Base-by-base conservation (phyloP, 441 rosid genomes). In the Syzygium malaccense region DNA sequence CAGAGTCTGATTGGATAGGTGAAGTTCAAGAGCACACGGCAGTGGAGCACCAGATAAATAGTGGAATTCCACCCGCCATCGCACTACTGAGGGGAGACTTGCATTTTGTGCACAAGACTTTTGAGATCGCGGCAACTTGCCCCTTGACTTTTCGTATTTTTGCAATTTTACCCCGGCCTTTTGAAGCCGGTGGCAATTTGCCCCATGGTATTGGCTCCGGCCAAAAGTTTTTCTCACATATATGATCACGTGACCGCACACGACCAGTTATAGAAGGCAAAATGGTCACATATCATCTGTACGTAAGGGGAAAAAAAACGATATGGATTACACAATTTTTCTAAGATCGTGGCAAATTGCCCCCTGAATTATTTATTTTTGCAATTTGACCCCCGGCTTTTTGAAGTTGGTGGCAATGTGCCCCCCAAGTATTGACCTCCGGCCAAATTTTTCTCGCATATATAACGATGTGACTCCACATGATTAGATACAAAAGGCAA, bases 181-280 rank as follows among this genome's bases (percentile, higher is more conserved):
- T 5, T 7, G 14, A 71, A 37, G 28, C 6, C 1, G 83, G 8
- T 3, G 49, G 28, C 49, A 20, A 71, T 20, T 2, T 19, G 62
- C 3, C 66, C 66, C 57, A 23, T 5, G 26, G 83, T 20, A 41
- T 41, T 37, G 17, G 2, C 48, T 13, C 51, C 53, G 12, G 28
- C 2, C 28, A 0, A 41, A 41, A 6, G 7, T 37, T 4, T 12
- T 41, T 41, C 3, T 41, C 0, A 2, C 80, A 3, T 23, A 6
- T 2, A 75, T 0, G 28, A 23, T 18, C 10, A 75, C 6, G 28
- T 0, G 11, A 2, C 10, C 41, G 10, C 17, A 23, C 51, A 75
- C 7, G 7, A 1, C 41, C 20, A 1, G 64, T 58, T 10, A 26
- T 3, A 11, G 9, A 56, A 20, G 0, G 23, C 3, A 5, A 71